Percentiles rank a stretch among this genome's conserved stretches.
Evolutionary conservation across 345 rosid species (phyloP).

Genomic region (Clausena lansium): DNA sequence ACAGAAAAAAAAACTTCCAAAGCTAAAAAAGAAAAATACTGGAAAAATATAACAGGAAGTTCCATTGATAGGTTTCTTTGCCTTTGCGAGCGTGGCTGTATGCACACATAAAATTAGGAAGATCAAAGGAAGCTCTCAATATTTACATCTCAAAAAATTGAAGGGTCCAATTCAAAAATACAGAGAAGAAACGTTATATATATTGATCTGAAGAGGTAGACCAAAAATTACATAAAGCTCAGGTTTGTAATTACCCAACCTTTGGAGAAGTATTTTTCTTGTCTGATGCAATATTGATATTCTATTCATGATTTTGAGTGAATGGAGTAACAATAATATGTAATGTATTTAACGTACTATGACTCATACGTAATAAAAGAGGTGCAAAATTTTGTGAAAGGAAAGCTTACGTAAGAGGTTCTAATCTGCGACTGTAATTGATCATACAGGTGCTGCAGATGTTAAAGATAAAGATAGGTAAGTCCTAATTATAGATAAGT

Average conservation of each 20-base stretch:
- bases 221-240: neutral
- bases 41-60: neutral
- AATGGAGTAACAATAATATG: neutral
- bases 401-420: slow-evolving; percentile 70
- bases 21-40: neutral
- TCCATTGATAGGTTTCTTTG: neutral
- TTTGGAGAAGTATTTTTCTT: neutral
- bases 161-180: neutral
- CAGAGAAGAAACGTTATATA: neutral
- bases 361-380: neutral
- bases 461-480: slow-evolving; percentile 17
- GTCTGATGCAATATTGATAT: neutral
- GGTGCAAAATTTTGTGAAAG: slow-evolving; percentile 13
- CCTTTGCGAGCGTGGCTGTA: neutral
- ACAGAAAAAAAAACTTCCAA: neutral
- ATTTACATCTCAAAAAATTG: neutral
- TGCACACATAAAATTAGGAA: neutral
- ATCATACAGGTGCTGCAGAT: slow-evolving; percentile 71
- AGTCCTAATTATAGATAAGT: slow-evolving; percentile 3
- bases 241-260: neutral
- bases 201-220: neutral
- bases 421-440: slow-evolving; percentile 83
- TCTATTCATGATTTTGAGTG: neutral
- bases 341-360: neutral
- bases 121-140: neutral